Evolutionary conservation across 352 stramenopile species (phyloP).

Genomic region (Pythium chondricola): DNA sequence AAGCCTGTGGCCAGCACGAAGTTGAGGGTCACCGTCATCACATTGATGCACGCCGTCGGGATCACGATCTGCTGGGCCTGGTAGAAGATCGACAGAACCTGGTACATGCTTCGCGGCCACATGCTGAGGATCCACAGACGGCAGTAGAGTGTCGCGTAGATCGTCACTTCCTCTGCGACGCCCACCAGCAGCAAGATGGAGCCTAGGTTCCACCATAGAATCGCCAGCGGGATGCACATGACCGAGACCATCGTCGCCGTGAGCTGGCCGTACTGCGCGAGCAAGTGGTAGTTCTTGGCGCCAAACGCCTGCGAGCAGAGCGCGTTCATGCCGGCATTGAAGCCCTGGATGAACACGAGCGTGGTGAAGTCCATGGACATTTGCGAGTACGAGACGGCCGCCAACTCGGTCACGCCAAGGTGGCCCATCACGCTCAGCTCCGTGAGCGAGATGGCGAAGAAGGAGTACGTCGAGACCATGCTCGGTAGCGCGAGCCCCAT

Average conservation of each 20-base stretch:
- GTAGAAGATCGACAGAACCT: slow-evolving; percentile 63
- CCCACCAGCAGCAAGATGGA: slow-evolving; percentile 32
- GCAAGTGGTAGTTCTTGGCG: slow-evolving; percentile 69
- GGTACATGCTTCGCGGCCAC: slow-evolving; percentile 65
- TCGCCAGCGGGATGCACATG: slow-evolving; percentile 43
- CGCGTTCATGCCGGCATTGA: slow-evolving; percentile 74
- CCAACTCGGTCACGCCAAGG: slow-evolving; percentile 68
- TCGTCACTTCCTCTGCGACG: slow-evolving; percentile 28
- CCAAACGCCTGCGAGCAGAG: slow-evolving; percentile 83
- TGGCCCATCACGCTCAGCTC: slow-evolving; percentile 80
- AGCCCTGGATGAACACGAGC: slow-evolving; percentile 75
- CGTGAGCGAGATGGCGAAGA: slow-evolving; percentile 76
- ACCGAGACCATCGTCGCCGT: slow-evolving; percentile 51
- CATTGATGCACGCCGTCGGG: slow-evolving; percentile 52
- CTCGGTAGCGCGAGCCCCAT: slow-evolving; percentile 50
- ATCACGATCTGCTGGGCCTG: slow-evolving; percentile 68
- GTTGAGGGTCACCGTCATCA: slow-evolving; percentile 46
- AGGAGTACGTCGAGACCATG: slow-evolving; percentile 65
- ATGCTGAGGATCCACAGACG: slow-evolving; percentile 56
- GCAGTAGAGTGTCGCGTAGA: slow-evolving; percentile 42
- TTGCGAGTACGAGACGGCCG: slow-evolving; percentile 71
- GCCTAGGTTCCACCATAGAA: slow-evolving; percentile 67
- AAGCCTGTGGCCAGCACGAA: slow-evolving; percentile 42
- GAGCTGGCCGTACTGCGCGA: slow-evolving; percentile 62
- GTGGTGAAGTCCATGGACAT: slow-evolving; percentile 75